Base-by-base conservation (phyloP, 2,329 filamentous ascomycete genomes). In the Diaporthe humulicola region DNA sequence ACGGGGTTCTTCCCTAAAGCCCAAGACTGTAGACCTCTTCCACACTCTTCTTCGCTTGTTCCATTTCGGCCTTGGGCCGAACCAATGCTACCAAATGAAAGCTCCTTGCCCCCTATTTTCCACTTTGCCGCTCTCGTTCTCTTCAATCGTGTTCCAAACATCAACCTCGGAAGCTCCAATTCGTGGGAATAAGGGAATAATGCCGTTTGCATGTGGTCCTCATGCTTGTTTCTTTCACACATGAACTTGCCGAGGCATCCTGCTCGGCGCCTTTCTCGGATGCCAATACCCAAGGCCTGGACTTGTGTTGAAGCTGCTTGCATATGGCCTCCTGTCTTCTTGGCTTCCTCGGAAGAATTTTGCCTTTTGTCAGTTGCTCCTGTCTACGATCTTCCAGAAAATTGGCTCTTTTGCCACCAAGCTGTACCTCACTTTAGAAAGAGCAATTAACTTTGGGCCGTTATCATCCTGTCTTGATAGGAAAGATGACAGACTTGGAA, bases 61-160 rank as follows among this genome's bases (percentile, higher is more conserved):
- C 42, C 52, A 45, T n/a, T n/a, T 70, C 57, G 28, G 25, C 30
- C 33, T n/a, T 28, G 4, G 52, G 22, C 38, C 61, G 64, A 38
- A 22, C 54, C 19, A 74, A 5, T 82, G 82, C 36, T 86, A 75
- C 30, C 85, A 76, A 22, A 70, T 81, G 70, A n/a, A 84, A 78
- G 73, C 10, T 52, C n/a, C 4, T 81, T 81, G 1, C 28, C 82
- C 82, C 81, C 76, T 78, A 82, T 50, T 84, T 9, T 15, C 2
- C n/a, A 19, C 58, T 61, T 77, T 67, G 9, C 81, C 81, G 10
- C 80, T 82, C 58, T 80, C 73, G 2, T 81, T 83, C 58, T 79
- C 78, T 4, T 82, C 82, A 22, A 79, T 81, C 1, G 82, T 80
- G 25, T 81, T 76, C 85, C 82, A 70, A 84, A 84, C 67, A 87